Base-by-base conservation (phyloP, 306 rosid genomes). In the Lotus japonicus region DNA sequence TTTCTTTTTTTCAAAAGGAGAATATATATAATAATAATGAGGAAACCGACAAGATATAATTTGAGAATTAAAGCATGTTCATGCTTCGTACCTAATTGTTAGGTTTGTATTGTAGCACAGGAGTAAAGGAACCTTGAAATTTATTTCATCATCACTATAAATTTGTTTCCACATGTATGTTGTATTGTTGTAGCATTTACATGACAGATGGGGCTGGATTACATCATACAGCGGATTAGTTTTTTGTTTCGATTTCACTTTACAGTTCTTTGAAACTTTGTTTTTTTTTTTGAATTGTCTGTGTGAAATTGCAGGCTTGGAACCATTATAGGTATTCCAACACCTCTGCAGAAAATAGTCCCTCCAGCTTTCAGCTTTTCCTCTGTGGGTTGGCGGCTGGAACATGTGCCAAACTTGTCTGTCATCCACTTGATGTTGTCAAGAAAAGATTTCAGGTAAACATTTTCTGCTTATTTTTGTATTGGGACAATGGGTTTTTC, bases 351-450 rank as follows among this genome's bases (percentile, higher is more conserved):
- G 87, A 76, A n/a, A 76, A 75, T 54, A 58, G 66, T 64, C 58
- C 77, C 60, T 82, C 97, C n/a, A 88, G 96, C 83, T 79, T 90
- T 78, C 97, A 94, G 76, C 91, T 86, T 77, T 82, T 90, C 64
- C 26, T 94, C 35, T 90, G 97, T 71, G 98, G 97, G 60, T 78
- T 94, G 76, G 96, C 92, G 0, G 90, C 98, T 26, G 97, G 98
- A 44, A 94, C 96, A 55, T 94, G 92, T 76, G 98, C 97, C 54
- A 94, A 90, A 77, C 95, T 90, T 64, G 95, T 88, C 64, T 94
- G 98, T 59, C 98, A 94, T 86, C 98, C 98, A 12, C 97, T 94
- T 71, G 97, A 90, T 77, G 98, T 94, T 21, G 97, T 94, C 73
- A 94, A 94, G 78, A 94, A 94, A 84, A 88, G 98, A 78, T 94